Evolutionary conservation across 106 monocot species (phyloP).

Genomic region (Phalaenopsis equestris): DNA sequence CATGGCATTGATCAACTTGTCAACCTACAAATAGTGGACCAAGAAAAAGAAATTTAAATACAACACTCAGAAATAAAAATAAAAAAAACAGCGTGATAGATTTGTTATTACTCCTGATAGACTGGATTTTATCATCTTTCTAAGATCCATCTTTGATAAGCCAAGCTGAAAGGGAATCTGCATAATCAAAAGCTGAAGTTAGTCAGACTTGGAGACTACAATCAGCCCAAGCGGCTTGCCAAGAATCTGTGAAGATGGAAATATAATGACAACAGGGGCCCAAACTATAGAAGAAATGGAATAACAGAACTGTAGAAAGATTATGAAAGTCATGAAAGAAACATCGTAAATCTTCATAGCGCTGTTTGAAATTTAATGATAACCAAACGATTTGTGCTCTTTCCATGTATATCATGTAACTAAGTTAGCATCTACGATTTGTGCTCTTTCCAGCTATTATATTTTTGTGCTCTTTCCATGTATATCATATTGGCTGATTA

Average conservation of each 20-base stretch:
- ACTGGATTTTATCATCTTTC: slow-evolving; percentile 84
- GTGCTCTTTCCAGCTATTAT: no score
- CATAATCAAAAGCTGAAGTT: slow-evolving; percentile 2
- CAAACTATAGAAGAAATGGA: not conserved
- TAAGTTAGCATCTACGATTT: not conserved
- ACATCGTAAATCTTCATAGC: not conserved
- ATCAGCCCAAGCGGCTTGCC: slow-evolving; percentile 3
- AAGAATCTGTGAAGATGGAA: not conserved
- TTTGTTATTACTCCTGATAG: slow-evolving; percentile 65
- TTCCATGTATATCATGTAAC: not conserved
- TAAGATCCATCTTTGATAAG: slow-evolving; percentile 72
- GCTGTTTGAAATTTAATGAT: not conserved
- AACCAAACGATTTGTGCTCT: not conserved
- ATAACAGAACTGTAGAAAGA: not conserved
- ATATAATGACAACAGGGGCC: not conserved
- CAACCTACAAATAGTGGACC: slow-evolving; percentile 42
- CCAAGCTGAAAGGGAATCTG: slow-evolving; percentile 96
- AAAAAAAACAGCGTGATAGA: not conserved
- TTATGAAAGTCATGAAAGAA: not conserved
- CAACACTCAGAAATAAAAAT: slow-evolving; percentile 1
- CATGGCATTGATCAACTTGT: slow-evolving; percentile 75
- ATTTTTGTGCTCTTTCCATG: not conserved
- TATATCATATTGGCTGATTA: not conserved
- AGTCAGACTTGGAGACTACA: slow-evolving; percentile 9
- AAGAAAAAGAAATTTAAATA: slow-evolving; percentile 1